Base-by-base conservation (phyloP, 306 rosid species). In the Sechiopsis laciniata region DNA sequence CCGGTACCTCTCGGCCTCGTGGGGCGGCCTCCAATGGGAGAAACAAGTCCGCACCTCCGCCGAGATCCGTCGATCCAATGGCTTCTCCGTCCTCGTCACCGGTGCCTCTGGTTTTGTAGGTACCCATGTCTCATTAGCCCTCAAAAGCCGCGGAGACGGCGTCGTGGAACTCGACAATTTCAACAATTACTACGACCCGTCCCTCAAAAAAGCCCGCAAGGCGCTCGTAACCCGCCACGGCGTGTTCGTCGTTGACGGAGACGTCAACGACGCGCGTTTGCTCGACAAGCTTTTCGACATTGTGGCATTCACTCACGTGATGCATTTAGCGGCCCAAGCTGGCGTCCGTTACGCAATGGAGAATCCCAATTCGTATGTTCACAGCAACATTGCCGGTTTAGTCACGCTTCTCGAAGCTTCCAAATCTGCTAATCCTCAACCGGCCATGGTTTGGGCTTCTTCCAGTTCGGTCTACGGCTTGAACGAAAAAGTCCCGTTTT, bases 11-110 rank as follows among this genome's bases (percentile, higher is more conserved):
- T 52, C 96, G 2, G 87, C 95, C 10, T 92, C 96, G 0, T 90
- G 97, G 97, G 97, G 96, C 2, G 97, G 96, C 7, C 76, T 87
- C 85, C 89, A 88, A 73, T 92, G 97, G 97, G 97, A 92, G 82
- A 92, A 88, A 73, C 92, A 92, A 64, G 92, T 92, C 16, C 89
- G 90, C 10, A 62, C 74, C 61, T 92, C 96, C 2, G 95, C 96
- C 19, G 85, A 84, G 84, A 77, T 85, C 85, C 87, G 79, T 75
- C 88, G 95, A 0, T 74, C 83, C 2, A 90, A 90, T 0, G 95
- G 97, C 54, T 84, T 88, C 82, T 82, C 97, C 0, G 92, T 90
- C 0, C 85, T 92, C 0, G 90, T 92, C 2, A 92, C 96, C 35
- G 96, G 96, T 1, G 95, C 90, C 1, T 92, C 73, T 11, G 73